Evolutionary conservation across 257 asterid species (phyloP).

Genomic region (Primulina huaijiensis): DNA sequence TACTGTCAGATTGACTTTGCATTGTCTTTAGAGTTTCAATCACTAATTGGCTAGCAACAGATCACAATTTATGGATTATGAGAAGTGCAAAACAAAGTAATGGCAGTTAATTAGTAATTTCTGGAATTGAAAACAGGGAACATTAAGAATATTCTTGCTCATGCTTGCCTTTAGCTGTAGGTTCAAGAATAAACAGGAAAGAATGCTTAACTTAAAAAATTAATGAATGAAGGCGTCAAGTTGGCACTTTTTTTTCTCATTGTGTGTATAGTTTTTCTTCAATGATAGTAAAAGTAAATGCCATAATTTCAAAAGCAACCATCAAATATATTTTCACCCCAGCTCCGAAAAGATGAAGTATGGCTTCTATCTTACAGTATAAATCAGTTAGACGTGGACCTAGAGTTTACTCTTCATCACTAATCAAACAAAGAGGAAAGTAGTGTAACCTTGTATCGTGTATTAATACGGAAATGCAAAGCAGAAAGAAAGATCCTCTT

Average conservation of each 20-base stretch:
- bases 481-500: conserved; percentile 99
- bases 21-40: conserved; percentile 1
- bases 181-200: background rate
- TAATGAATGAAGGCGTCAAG: background rate
- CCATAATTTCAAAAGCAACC: background rate
- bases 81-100: conserved; percentile 19
- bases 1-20: background rate
- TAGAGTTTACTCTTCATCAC: conserved; percentile 11
- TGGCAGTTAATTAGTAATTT: conserved; percentile 5
- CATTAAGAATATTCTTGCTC: background rate
- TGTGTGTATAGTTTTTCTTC: background rate
- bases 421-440: conserved; percentile 26
- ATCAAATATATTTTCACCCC: background rate
- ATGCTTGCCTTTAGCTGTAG: background rate
- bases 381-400: conserved; percentile 15
- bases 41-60: conserved; percentile 8
- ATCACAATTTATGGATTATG: conserved; percentile 2
- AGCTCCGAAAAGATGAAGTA: conserved; percentile 16
- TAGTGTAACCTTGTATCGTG: conserved; percentile 83
- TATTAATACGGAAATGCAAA: conserved; percentile 94
- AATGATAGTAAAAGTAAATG: conserved; percentile 14
- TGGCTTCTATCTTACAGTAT: conserved; percentile 2
- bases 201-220: background rate
- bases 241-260: background rate
- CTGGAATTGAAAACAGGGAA: conserved; percentile 20